Conservation (phyloP, 2,329 filamentous ascomycete species). For the Ceratocystiopsis sp. region DNA sequence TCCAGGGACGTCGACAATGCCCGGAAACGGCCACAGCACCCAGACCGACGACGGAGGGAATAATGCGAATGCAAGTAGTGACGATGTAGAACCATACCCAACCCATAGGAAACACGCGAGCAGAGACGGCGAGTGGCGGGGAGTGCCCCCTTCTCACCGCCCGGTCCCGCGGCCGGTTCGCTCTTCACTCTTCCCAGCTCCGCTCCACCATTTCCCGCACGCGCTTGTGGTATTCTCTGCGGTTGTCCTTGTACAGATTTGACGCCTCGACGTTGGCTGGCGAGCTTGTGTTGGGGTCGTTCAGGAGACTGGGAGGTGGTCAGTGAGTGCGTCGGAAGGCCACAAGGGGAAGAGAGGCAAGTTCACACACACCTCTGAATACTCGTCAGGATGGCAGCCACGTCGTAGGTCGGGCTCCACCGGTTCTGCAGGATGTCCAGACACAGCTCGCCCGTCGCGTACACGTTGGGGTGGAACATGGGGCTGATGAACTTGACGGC, state of each 20-base stretch:
- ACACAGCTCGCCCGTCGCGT: constrained; percentile 89
- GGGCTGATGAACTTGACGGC: constrained; percentile 96
- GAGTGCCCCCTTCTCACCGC: background rate
- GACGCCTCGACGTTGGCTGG: constrained; percentile 96
- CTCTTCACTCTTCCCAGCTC: constrained; percentile 99
- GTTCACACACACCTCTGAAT: constrained; percentile 74
- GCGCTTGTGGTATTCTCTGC: constrained; percentile 88
- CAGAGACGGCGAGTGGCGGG: background rate
- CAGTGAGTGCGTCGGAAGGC: too few species aligned
- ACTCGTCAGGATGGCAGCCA: constrained; percentile 89
- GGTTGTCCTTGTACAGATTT: constrained; percentile 96
- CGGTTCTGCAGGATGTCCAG: constrained; percentile 93
- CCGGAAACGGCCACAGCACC: too few species aligned
- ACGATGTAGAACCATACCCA: too few species aligned
- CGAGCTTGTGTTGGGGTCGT: constrained; percentile 96
- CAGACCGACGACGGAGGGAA: too few species aligned
- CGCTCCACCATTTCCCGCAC: constrained; percentile 96
- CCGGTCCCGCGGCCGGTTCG: background rate
- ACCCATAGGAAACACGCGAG: too few species aligned
- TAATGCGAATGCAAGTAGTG: too few species aligned
- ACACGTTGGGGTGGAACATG: constrained; percentile 99
- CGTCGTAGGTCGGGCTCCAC: constrained; percentile 98
- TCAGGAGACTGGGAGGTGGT: constrained; percentile 52
- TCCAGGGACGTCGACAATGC: too few species aligned
- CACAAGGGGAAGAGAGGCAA: too few species aligned